Percentiles rank a stretch among this genome's conserved stretches.
phyloP scores from a whole-genome alignment of 768 basidiomycete genomes.

The Suillus tomentosus region DNA sequence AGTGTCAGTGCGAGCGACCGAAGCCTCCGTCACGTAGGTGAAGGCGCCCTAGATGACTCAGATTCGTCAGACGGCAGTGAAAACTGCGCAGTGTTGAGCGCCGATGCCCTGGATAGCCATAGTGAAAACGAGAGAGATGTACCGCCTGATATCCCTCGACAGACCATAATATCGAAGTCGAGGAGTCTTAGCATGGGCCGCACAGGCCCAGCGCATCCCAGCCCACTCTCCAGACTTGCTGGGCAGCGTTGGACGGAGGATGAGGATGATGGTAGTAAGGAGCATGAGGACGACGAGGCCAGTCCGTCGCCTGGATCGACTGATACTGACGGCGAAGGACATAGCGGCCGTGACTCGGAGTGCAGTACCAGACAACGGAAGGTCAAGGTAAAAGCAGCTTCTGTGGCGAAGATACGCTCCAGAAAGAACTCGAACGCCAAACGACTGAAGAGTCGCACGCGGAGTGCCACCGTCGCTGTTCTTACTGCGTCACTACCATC shows the following conservation, averaged over 20 bases:
- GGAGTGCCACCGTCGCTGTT: constrained; percentile 69
- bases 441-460: constrained; percentile 46
- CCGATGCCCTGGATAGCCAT: constrained; percentile 27
- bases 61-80: constrained; percentile 53
- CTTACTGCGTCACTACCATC: constrained; percentile 44
- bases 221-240: constrained; percentile 64
- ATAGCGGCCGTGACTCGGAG: constrained; percentile 33
- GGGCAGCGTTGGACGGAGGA: constrained; percentile 57
- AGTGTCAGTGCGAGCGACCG: constrained; percentile 37
- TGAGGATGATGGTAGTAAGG: constrained; percentile 35
- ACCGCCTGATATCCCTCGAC: constrained; percentile 4
- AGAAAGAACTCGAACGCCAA: constrained; percentile 33
- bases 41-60: constrained; percentile 77
- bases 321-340: constrained; percentile 56
- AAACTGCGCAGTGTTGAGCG: constrained; percentile 20
- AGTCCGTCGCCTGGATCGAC: constrained; percentile 63
- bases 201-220: constrained; percentile 48
- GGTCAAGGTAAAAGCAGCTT: constrained; percentile 19
- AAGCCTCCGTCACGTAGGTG: constrained; percentile 68
- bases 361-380: constrained; percentile 10
- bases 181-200: constrained; percentile 34
- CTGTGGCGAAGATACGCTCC: constrained; percentile 32
- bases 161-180: constrained; percentile 36
- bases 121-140: constrained; percentile 36
- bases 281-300: constrained; percentile 50